Conservation (phyloP, 1,284 basidiomycete genomes). For the Apiotrichum veenhuisii region DNA sequence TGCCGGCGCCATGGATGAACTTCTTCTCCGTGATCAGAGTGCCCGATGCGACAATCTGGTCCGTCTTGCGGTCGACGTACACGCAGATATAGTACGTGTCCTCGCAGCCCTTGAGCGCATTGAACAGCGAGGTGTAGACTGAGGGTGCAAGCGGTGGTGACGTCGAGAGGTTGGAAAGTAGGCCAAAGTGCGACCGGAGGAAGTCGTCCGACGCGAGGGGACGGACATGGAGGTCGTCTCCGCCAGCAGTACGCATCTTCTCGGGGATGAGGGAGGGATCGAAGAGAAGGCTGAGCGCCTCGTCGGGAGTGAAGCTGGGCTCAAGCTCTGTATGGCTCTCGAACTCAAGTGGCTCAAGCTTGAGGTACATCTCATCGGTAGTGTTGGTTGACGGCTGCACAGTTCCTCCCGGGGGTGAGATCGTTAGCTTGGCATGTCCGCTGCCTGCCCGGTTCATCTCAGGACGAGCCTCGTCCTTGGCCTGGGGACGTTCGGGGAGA, state of each 20-base stretch:
- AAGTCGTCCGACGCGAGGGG: slow-evolving; percentile 85
- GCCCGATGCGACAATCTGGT: slow-evolving; percentile 79
- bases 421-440: slow-evolving; percentile 1
- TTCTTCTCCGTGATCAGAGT: slow-evolving; percentile 87
- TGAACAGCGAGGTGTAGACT: slow-evolving; percentile 67
- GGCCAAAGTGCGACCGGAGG: slow-evolving; percentile 71
- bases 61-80: slow-evolving; percentile 68
- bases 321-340: background rate
- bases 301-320: slow-evolving; percentile 61
- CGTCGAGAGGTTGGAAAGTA: slow-evolving; percentile 74
- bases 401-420: background rate
- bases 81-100: slow-evolving; percentile 80
- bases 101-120: slow-evolving; percentile 49
- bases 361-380: background rate
- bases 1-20: slow-evolving; percentile 75
- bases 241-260: slow-evolving; percentile 19
- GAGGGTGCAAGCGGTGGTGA: slow-evolving; percentile 70
- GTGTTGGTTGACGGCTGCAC: background rate
- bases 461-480: background rate
- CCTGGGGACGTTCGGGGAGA: background rate
- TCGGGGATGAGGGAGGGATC: slow-evolving; percentile 59
- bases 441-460: background rate
- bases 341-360: background rate
- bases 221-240: slow-evolving; percentile 55
- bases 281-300: slow-evolving; percentile 70